Conservation (phyloP, 2,329 filamentous ascomycete genomes). For the Colletotrichum chrysophilum region DNA sequence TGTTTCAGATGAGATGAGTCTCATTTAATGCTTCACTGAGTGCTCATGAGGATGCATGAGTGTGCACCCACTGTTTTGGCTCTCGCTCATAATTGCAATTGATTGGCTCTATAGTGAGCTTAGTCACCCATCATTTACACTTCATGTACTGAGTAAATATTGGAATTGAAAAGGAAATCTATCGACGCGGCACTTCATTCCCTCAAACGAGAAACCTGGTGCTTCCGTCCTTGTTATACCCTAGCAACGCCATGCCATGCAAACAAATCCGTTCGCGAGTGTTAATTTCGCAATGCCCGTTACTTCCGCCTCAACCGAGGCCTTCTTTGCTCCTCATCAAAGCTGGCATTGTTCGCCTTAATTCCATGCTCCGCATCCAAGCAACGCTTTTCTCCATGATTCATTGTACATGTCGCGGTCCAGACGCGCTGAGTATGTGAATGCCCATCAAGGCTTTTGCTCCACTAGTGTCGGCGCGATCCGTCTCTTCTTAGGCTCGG, state of each 20-base stretch:
- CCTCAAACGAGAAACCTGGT: background rate
- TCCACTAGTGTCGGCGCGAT: constrained; percentile 71
- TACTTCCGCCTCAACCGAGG: background rate
- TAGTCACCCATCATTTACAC: background rate
- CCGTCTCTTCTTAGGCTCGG: constrained; percentile 70
- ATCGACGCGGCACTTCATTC: background rate
- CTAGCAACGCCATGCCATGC: constrained; percentile 22
- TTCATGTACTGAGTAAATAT: background rate
- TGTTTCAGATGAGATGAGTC: background rate
- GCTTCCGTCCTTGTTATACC: constrained; percentile 14
- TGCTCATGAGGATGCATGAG: background rate
- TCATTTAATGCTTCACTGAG: background rate
- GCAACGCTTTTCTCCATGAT: constrained; percentile 14
- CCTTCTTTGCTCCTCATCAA: background rate
- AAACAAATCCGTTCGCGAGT: constrained; percentile 14
- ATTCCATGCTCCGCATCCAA: constrained; percentile 4
- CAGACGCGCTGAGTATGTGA: background rate
- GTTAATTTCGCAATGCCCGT: background rate
- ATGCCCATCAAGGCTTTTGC: constrained; percentile 1
- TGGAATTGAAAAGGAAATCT: background rate
- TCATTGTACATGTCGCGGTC: constrained; percentile 11
- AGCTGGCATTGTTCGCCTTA: background rate
- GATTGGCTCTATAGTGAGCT: background rate
- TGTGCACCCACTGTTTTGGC: background rate
- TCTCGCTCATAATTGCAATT: background rate